phyloP scores from a whole-genome alignment of 2,329 filamentous ascomycete species.

The Fusarium kyushuense region DNA sequence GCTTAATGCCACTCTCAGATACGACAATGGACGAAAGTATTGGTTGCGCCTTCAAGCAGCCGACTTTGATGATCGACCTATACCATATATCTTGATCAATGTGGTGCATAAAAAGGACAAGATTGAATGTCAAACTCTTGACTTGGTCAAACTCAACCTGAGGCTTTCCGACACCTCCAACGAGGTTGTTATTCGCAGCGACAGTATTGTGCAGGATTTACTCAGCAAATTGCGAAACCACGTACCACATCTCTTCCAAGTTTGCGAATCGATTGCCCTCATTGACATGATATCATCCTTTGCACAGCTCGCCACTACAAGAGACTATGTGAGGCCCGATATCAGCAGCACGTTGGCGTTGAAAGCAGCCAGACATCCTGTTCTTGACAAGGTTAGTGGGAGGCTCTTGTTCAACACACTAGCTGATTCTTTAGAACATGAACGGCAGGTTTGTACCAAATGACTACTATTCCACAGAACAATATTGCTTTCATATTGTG shows the following conservation, averaged over 20 bases:
- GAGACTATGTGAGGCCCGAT: constrained; percentile 72
- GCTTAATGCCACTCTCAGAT: constrained; percentile 76
- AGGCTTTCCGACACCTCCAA: constrained; percentile 84
- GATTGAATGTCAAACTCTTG: constrained; percentile 88
- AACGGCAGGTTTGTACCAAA: constrained; percentile 82
- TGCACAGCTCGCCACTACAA: constrained; percentile 75
- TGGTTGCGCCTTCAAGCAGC: constrained; percentile 75
- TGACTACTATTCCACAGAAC: constrained; percentile 85
- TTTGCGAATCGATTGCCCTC: constrained; percentile 87
- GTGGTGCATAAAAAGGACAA: constrained; percentile 76
- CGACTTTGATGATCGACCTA: constrained; percentile 69
- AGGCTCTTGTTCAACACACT: background rate
- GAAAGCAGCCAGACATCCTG: constrained; percentile 80
- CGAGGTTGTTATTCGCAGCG: constrained; percentile 86
- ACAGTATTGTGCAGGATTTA: constrained; percentile 78
- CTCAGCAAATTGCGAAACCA: constrained; percentile 78
- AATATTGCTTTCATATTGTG: constrained; percentile 89
- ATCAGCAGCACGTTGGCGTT: constrained; percentile 77
- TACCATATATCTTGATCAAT: constrained; percentile 84
- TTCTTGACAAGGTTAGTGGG: constrained; percentile 72
- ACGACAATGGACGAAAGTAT: constrained; percentile 81
- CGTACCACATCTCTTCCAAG: constrained; percentile 80
- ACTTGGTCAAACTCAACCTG: constrained; percentile 83
- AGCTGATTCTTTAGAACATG: constrained; percentile 62
- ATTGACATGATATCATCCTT: constrained; percentile 88